Evolutionary conservation across 2,329 filamentous ascomycete species (phyloP), one percentile per base, ranked within the genome.

Genomic region (Blumeria graminis): DNA sequence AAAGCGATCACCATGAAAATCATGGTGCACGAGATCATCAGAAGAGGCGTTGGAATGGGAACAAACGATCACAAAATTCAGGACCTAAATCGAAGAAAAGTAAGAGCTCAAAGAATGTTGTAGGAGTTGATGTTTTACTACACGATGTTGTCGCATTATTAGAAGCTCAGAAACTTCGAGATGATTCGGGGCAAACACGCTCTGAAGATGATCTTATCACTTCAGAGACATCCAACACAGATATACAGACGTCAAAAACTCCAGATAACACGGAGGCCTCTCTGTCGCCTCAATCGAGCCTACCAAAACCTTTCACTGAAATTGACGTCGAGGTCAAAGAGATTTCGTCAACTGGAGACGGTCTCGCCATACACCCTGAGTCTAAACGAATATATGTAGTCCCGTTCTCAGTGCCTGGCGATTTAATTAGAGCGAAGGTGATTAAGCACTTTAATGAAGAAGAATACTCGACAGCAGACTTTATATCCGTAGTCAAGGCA

Each of bases 281-380:
- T 16, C 9, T 11, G 22, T n/a, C 9, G 9, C 9, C 41, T 7
- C 22, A 34, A 28, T 9, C 36, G 6, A 39, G 51, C n/a, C 69
- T 88, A 1, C 84, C 85, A 1, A 77, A 82, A 61, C 73, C 73
- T 41, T 84, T 84, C 58, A 76, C 79, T 6, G 86, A 94, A 66
- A 78, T 92, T 43, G 82, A 94, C 56, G 77, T 96, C 43, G 80
- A 83, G n/a, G 81, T 96, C 57, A 69, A 80, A 6, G 79, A 85
- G 61, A 74, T 96, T 36, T 94, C 90, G 0, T 96, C 90, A 0
- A 94, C 86, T 0, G 92, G 92, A 56, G 92, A 96, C 62, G 92
- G 87, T 2, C 76, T 98, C 57, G 92, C 85, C 3, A 72, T 86
- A 76, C 78, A 58, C 74, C 72, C n/a, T 71, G 77, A 56, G 74